Base-by-base conservation (phyloP, 78 protist species). In the Dictyostelium citrinum region DNA sequence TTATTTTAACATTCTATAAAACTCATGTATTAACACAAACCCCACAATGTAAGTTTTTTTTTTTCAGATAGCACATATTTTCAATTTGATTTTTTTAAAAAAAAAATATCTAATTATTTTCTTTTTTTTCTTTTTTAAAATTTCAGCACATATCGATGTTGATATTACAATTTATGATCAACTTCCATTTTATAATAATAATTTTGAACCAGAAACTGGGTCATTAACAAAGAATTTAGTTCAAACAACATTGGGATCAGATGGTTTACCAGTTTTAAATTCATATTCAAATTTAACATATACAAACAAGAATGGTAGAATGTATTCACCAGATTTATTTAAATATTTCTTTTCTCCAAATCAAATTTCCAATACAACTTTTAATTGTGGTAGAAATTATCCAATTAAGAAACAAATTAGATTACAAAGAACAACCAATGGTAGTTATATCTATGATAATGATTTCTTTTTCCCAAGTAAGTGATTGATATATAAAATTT, bases 161-260 rank as follows among this genome's bases (percentile, higher is more conserved):
- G 45, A 71, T 16, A 33, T 72, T 31, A 37, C 79, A 33, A 81
- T 81, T 9, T 81, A 64, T 64, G 88, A 81, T 81, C 88, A 81
- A 35, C 41, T 51, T 64, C 88, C 88, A 64, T 12, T 14, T 6
- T 35, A 46, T 29, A 78, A 78, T 78, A 27, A 41, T 29, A 70
- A 83, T 68, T 83, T 83, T 83, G 81, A 83, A 83, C 81, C 91
- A 4, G 51, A 46, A 5, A 29, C 11, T 35, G 92, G 84, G 29
- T 9, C 58, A 1, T 22, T 86, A 20, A 86, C 83, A 33, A 51
- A 22, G 35, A 82, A 76, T 14, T 12, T 86, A 6, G 92, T 86
- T 22, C 78, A 76, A 64, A 12, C 46, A 22, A 74, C 29, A 5
- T 60, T 86, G 6, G 33, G 55, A 78, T 2, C 9, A 11, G 20